Evolutionary conservation across 768 basidiomycete genomes (phyloP).

Genomic region (Serendipita sp.): DNA sequence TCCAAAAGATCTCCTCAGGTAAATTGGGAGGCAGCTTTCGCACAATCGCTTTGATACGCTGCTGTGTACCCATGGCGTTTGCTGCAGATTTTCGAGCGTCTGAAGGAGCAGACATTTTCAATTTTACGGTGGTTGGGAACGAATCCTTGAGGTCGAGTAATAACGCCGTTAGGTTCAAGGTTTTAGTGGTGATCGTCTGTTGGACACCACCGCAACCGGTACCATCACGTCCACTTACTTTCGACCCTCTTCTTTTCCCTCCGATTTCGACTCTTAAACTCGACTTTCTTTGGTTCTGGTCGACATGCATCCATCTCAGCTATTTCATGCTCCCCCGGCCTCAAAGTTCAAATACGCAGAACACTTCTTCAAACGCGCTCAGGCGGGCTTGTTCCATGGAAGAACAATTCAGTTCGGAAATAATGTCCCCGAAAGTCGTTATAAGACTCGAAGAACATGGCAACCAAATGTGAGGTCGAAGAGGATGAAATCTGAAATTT

Average conservation of each 20-base stretch:
- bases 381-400: slow-evolving; percentile 71
- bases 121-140: neutral
- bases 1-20: slow-evolving; percentile 89
- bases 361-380: slow-evolving; percentile 64
- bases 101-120: neutral
- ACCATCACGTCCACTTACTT: too few species aligned
- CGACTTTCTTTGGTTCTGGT: too few species aligned
- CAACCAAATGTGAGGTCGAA: slow-evolving; percentile 75
- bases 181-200: neutral
- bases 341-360: neutral
- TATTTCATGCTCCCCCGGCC: neutral
- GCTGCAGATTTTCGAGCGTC: neutral
- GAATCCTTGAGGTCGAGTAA: neutral
- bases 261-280: too few species aligned
- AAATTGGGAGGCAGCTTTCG: slow-evolving; percentile 81
- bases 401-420: slow-evolving; percentile 68
- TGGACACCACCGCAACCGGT: neutral
- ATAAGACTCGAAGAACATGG: slow-evolving; percentile 80
- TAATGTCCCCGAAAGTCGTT: slow-evolving; percentile 77
- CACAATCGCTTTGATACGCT: slow-evolving; percentile 60
- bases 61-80: neutral
- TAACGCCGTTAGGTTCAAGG: neutral
- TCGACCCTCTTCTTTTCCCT: neutral
- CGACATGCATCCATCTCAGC: neutral
- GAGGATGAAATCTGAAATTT: slow-evolving; percentile 47